Evolutionary conservation across 371 early-diverging fungal genomes (phyloP), one percentile per base, ranked within the genome.

Genomic region (Apophysomyces ossiformis): DNA sequence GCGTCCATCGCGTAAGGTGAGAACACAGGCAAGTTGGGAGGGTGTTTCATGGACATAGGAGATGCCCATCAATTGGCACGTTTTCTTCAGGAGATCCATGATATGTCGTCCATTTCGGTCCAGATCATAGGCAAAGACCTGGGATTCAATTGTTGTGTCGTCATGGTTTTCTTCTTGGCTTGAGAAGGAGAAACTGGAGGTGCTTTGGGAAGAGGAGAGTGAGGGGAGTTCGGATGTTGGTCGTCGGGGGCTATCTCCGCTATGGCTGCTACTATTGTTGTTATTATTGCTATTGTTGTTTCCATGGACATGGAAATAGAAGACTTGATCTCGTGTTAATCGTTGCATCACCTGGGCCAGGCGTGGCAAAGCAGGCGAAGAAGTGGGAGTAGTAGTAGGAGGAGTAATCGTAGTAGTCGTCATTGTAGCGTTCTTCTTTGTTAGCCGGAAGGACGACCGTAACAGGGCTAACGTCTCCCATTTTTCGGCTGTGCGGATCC

Each of bases 61-160:
- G 36, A 81, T 73, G 4, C 81, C 81, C 78, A 81, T 76, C 9
- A 81, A 62, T 50, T 81, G 78, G 37, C 78, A 81, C 0, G 77
- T 73, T 21, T 66, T 66, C 57, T 70, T 70, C 12, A 78, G 37
- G 6, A 81, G 44, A 0, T 58, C 44, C 77, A 80, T 77, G 12
- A 32, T 59, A 16, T 50, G 38, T 39, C 60, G 21, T 41, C 43
- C 21, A 11, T 37, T 59, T 32, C 43, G 37, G 37, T 59, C 60
- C 39, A 59, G 39, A 15, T 16, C 43, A 38, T 43, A 43, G 1
- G 43, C 7, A 13, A 36, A 38, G 39, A 21, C 60, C 7, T 57
- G 36, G 41, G 41, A 37, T 68, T 73, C 44, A 21, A 64, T 32
- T 7, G 21, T 7, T 26, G n/a, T 4, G 26, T 21, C 21, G 63